These are phyloP conservation scores for Fusarium virguliforme DNA, from an alignment of 2,329 filamentous ascomycete genomes.

Conservation along the genomic window DNA sequence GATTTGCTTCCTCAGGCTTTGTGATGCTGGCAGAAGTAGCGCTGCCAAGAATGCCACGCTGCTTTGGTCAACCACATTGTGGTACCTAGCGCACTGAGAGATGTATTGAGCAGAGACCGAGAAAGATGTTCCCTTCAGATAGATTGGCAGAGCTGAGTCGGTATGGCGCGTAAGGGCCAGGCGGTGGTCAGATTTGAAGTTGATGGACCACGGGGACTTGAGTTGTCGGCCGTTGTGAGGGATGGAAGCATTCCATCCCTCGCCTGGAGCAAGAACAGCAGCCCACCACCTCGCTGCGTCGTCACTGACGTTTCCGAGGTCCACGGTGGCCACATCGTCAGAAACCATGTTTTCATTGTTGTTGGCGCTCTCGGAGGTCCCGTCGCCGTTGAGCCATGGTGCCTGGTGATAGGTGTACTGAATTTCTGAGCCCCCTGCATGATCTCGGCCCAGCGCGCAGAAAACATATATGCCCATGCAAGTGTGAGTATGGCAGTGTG, in stretches of 20 bases:
- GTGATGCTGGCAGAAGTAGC: slow-evolving; percentile 1
- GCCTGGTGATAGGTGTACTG: slow-evolving; percentile 1
- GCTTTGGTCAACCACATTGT: background rate
- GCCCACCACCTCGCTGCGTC: slow-evolving; percentile 12
- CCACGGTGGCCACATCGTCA: background rate
- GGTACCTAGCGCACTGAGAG: background rate
- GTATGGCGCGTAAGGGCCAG: background rate
- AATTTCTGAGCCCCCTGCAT: slow-evolving; percentile 2
- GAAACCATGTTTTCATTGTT: background rate
- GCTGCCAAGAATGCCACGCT: background rate
- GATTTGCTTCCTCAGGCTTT: background rate
- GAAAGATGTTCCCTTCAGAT: background rate
- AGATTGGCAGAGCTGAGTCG: background rate
- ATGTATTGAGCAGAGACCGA: background rate
- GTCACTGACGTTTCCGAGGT: background rate
- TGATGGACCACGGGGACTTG: slow-evolving; percentile 15
- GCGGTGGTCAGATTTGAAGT: background rate
- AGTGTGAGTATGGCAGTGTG: slow-evolving; percentile 32
- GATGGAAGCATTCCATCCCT: slow-evolving; percentile 6
- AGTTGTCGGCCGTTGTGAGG: background rate
- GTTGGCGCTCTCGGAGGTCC: background rate
- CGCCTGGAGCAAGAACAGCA: background rate
- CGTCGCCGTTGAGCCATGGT: background rate
- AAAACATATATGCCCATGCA: slow-evolving; percentile 36
- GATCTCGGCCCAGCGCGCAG: slow-evolving; percentile 36